Base-by-base conservation (phyloP, 2,329 filamentous ascomycete species). In the Cladosporium sp. region DNA sequence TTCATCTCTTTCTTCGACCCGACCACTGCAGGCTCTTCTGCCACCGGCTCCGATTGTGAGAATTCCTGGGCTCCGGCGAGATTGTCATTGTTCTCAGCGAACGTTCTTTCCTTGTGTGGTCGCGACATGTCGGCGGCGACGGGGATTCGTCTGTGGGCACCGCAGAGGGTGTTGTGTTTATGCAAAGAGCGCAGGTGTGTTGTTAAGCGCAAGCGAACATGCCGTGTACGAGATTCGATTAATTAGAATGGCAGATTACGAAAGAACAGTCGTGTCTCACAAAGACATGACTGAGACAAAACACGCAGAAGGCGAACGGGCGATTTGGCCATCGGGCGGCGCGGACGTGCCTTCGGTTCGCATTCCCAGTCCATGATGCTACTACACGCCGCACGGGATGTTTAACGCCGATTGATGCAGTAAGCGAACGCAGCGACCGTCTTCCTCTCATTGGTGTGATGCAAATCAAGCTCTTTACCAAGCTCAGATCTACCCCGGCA, bases 41-140 rank as follows among this genome's bases (percentile, higher is more conserved):
- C 76, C 59, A 81, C 76, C 31, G 81, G 77, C 69, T 79, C 78
- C 52, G 77, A 74, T 49, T 79, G 72, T 66, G 55, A 28, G 5
- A 63, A 37, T 46, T 63, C 61, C 26, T 63, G 61, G 12, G 61
- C 35, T 37, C 49, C 50, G 16, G 61, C 61, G 33, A 63, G 61
- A 26, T 55, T 63, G 28, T 63, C 61, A n/a, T 63, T 63, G 35
- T 63, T 63, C 49, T 63, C 61, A 21, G 35, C 61, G 35, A 56
- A 31, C 18, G 49, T 40, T 29, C 61, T 52, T 35, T 56, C 61
- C 29, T 63, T 50, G 50, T 63, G 50, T 28, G 61, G 50, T 44
- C 61, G 61, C 50, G 61, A 63, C 61, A 63, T 63, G 35, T 29
- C 53, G 49, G 60, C 60, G 31, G 31, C 46, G 21, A 49, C 29